A percentile compares a stretch with the other conserved stretches of the same genome.
phyloP scores from a whole-genome alignment of 106 monocot species.

The Apostasia shenzhenica region DNA sequence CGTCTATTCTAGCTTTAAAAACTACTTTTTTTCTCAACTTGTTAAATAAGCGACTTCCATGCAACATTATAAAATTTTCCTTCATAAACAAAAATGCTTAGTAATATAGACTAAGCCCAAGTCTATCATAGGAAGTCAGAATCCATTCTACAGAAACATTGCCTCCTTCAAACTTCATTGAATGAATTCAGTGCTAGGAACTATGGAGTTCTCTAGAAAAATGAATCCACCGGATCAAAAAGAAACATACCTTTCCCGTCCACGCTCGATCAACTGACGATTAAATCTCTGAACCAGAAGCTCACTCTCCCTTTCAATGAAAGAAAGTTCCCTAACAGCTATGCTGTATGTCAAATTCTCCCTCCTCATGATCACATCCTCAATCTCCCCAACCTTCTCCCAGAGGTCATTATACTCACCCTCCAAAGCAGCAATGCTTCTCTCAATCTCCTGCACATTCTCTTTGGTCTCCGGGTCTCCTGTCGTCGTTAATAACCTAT shows the following conservation, averaged over 20 bases:
- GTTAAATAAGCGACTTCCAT: too few relatives aligned
- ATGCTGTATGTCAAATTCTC: conserved; percentile 63
- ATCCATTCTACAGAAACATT: too few relatives aligned
- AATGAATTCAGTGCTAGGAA: too few relatives aligned
- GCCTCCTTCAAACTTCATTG: too few relatives aligned
- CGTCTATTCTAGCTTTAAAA: too few relatives aligned
- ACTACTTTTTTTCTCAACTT: too few relatives aligned
- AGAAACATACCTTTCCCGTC: conserved; percentile 29
- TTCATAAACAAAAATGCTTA: too few relatives aligned
- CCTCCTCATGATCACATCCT: conserved; percentile 46
- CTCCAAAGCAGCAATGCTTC: conserved; percentile 24
- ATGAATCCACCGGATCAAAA: too few relatives aligned
- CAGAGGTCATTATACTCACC: conserved; percentile 54
- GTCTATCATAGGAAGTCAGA: too few relatives aligned
- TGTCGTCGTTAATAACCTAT: conserved; percentile 17
- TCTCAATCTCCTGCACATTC: conserved; percentile 38
- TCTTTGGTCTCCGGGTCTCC: conserved; percentile 12
- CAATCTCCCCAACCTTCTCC: conserved; percentile 60
- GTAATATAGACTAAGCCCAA: too few relatives aligned
- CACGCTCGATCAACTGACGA: conserved; percentile 19
- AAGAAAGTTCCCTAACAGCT: conserved; percentile 60
- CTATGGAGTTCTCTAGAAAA: too few relatives aligned
- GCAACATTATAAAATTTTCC: too few relatives aligned
- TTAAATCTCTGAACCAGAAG: conserved; percentile 55
- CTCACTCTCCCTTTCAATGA: conserved; percentile 72